Conservation (phyloP, 2,329 filamentous ascomycete species). For the Aspergillus persii region DNA sequence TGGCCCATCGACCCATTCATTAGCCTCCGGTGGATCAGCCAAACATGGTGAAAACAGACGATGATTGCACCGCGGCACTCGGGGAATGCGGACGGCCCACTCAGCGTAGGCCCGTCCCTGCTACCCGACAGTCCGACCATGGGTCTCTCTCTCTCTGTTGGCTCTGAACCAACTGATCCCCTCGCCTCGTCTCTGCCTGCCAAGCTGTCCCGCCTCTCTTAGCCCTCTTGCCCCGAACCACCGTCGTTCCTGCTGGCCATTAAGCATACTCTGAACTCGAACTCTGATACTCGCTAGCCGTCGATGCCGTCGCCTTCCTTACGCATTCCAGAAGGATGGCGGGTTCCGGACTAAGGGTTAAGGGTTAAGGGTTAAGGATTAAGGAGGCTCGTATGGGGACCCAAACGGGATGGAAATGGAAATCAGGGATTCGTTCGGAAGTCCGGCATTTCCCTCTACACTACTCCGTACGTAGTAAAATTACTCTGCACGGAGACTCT, state of each 20-base stretch:
- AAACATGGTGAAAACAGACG: too few species aligned
- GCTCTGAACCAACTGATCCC: constrained; percentile 3
- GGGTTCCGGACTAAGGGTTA: too few species aligned
- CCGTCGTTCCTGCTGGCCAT: constrained; percentile 1
- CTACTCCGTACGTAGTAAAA: not conserved
- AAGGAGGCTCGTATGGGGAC: constrained; percentile 10
- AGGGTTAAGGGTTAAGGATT: constrained; percentile 10
- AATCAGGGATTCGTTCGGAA: constrained; percentile 1
- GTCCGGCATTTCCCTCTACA: not conserved
- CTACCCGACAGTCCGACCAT: constrained; percentile 14
- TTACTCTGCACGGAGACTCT: too few species aligned
- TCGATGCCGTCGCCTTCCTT: constrained; percentile 14
- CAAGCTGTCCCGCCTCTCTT: not conserved
- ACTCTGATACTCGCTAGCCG: constrained; percentile 6
- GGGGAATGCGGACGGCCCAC: constrained; percentile 27
- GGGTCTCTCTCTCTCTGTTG: not conserved
- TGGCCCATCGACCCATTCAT: constrained; percentile 4
- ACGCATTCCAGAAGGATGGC: constrained; percentile 19
- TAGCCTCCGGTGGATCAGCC: not conserved
- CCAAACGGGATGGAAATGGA: constrained; percentile 2
- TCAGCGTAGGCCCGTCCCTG: constrained; percentile 21
- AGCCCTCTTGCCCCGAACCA: not conserved
- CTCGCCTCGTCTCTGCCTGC: not conserved
- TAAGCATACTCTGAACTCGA: not conserved
- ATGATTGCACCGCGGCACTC: constrained; percentile 14